A percentile compares a stretch with the other conserved stretches of the same genome.
Conservation (phyloP, 2,329 filamentous ascomycete species). For the Aureobasidium zeae region DNA sequence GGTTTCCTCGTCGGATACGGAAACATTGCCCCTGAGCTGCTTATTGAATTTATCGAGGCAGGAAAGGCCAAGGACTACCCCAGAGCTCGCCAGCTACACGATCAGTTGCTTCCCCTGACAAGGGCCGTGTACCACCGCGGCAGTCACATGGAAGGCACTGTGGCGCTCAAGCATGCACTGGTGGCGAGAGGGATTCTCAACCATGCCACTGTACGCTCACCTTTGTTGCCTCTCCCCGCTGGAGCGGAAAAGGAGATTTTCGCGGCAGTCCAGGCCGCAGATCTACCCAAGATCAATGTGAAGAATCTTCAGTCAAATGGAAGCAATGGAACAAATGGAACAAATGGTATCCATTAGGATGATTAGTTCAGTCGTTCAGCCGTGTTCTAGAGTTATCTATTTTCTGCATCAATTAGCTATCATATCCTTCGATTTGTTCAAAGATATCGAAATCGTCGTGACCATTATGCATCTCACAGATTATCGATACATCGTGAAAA, state of each 20-base stretch:
- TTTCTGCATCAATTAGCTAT: too few relatives aligned
- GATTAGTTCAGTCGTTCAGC: too few relatives aligned
- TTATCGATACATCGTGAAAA: too few relatives aligned
- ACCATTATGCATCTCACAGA: too few relatives aligned
- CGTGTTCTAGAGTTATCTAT: too few relatives aligned
- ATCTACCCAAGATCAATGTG: slow-evolving; percentile 28
- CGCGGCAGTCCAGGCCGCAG: slow-evolving; percentile 30
- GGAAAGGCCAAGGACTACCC: slow-evolving; percentile 43
- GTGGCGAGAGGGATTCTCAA: slow-evolving; percentile 42
- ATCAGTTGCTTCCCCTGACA: slow-evolving; percentile 42
- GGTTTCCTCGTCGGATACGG: slow-evolving; percentile 48
- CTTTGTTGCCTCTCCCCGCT: slow-evolving; percentile 36
- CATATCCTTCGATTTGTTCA: too few relatives aligned
- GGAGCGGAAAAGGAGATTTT: slow-evolving; percentile 39
- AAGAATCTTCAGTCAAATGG: neutral
- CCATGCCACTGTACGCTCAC: slow-evolving; percentile 44
- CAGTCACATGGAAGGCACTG: slow-evolving; percentile 47
- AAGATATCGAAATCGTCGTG: too few relatives aligned
- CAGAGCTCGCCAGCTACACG: slow-evolving; percentile 41
- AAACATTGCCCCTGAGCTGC: slow-evolving; percentile 43
- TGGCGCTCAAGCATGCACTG: slow-evolving; percentile 41
- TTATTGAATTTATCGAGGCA: slow-evolving; percentile 43
- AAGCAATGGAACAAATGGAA: neutral
- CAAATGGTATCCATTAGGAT: neutral
- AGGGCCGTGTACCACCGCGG: slow-evolving; percentile 48